A percentile compares a stretch with the other conserved stretches of the same genome.
phyloP scores from a whole-genome alignment of 768 basidiomycete genomes.

The Harrya chromipes region DNA sequence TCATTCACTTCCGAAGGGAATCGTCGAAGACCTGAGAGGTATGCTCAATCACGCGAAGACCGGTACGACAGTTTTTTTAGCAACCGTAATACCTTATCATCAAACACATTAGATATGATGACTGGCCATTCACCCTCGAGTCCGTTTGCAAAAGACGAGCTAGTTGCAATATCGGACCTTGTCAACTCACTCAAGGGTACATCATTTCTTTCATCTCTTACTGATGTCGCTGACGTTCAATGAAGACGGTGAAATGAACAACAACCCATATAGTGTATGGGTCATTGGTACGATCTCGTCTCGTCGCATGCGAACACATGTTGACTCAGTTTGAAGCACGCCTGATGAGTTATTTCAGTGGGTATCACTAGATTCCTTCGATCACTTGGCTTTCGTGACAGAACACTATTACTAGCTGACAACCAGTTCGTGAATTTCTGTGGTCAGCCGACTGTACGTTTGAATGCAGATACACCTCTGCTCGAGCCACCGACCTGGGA shows the following conservation, averaged over 20 bases:
- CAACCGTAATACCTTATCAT: background rate
- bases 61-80: background rate
- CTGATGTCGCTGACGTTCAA: background rate
- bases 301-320: background rate
- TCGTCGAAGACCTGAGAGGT: constrained; percentile 9
- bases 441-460: constrained; percentile 10
- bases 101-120: constrained; percentile 5
- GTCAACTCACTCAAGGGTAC: constrained; percentile 14
- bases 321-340: constrained; percentile 8
- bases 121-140: constrained; percentile 17
- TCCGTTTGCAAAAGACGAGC: constrained; percentile 14
- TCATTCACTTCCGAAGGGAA: background rate
- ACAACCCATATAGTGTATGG: constrained; percentile 7
- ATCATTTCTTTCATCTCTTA: background rate
- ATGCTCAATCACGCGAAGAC: constrained; percentile 16
- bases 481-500: constrained; percentile 7
- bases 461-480: constrained; percentile 12
- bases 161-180: constrained; percentile 12
- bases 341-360: constrained; percentile 12
- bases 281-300: constrained; percentile 5
- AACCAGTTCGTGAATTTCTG: constrained; percentile 14
- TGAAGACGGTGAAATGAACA: background rate
- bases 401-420: constrained; percentile 5
- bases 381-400: background rate
- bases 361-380: background rate